Conservation (phyloP, 2,329 filamentous ascomycete species). For the Penicillium polonicum region DNA sequence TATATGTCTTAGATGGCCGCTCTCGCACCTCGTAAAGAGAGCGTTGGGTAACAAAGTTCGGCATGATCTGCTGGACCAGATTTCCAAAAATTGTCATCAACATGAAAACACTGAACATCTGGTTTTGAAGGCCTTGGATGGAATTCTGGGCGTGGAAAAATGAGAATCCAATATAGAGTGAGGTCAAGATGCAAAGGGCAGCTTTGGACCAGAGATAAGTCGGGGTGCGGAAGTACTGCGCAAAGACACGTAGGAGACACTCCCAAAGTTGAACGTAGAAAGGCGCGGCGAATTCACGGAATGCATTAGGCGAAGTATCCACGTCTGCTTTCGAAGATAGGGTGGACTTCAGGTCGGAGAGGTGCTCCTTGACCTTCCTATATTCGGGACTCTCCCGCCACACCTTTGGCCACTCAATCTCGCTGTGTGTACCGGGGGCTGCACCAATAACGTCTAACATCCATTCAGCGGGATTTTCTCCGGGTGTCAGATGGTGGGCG, state of each 20-base stretch:
- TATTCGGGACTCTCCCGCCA: conserved; percentile 29
- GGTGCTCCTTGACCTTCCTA: background rate
- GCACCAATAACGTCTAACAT: conserved; percentile 61
- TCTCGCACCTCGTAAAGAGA: conserved; percentile 58
- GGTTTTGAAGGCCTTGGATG: conserved; percentile 77
- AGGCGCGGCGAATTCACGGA: conserved; percentile 73
- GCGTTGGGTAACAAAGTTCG: conserved; percentile 55
- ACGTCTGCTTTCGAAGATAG: conserved; percentile 49
- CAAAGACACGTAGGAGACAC: background rate
- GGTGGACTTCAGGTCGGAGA: conserved; percentile 56
- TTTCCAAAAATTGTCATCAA: conserved; percentile 58
- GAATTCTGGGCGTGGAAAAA: conserved; percentile 72
- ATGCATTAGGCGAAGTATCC: background rate
- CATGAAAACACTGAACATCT: conserved; percentile 85
- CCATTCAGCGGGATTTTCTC: conserved; percentile 61
- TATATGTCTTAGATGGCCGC: conserved; percentile 65
- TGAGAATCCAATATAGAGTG: conserved; percentile 78
- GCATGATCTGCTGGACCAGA: conserved; percentile 56
- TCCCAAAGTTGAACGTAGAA: background rate
- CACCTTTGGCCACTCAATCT: conserved; percentile 57
- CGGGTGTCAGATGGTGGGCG: conserved; percentile 31
- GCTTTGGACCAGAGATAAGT: conserved; percentile 71
- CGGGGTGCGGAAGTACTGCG: background rate
- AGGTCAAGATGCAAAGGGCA: conserved; percentile 60
- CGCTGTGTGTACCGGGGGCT: conserved; percentile 63